Conservation (phyloP, 2,329 filamentous ascomycete species). For the Trichoderma afroharzianum region DNA sequence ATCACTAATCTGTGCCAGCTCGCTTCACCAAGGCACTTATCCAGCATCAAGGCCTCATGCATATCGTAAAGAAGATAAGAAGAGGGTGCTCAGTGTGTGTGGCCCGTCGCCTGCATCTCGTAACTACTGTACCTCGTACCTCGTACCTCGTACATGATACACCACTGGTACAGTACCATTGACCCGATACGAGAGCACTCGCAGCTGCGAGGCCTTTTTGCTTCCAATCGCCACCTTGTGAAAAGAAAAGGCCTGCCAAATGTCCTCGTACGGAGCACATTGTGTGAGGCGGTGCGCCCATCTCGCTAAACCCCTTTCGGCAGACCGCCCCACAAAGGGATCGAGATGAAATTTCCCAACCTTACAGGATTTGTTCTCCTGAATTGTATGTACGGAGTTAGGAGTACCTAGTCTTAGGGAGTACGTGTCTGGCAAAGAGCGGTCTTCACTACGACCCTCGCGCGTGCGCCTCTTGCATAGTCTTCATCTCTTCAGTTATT, state of each 20-base stretch:
- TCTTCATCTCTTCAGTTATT: conserved; percentile 12
- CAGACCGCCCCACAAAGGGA: conserved; percentile 6
- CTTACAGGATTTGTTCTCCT: conserved; percentile 16
- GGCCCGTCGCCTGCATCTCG: not conserved
- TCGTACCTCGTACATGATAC: not conserved
- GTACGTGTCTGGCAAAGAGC: conserved; percentile 17
- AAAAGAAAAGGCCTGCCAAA: not conserved
- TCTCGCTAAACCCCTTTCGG: conserved; percentile 14
- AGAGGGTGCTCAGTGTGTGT: not conserved
- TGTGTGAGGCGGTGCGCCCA: conserved; percentile 9
- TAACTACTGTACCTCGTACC: too few species aligned
- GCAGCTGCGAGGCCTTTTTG: not conserved
- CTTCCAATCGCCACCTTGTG: not conserved
- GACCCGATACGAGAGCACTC: not conserved
- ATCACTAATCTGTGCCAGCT: not conserved
- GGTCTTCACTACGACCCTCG: conserved; percentile 13
- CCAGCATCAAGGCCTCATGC: not conserved
- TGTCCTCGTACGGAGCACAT: not conserved
- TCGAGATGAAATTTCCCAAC: conserved; percentile 20
- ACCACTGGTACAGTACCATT: not conserved
- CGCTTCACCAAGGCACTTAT: not conserved
- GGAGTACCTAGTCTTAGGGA: conserved; percentile 16
- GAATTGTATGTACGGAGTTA: conserved; percentile 17
- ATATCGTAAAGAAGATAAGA: not conserved
- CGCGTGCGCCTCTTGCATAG: conserved; percentile 9